These are phyloP conservation scores for Syzygium malaccense DNA, from an alignment of 441 rosid species.

Conservation along the genomic window DNA sequence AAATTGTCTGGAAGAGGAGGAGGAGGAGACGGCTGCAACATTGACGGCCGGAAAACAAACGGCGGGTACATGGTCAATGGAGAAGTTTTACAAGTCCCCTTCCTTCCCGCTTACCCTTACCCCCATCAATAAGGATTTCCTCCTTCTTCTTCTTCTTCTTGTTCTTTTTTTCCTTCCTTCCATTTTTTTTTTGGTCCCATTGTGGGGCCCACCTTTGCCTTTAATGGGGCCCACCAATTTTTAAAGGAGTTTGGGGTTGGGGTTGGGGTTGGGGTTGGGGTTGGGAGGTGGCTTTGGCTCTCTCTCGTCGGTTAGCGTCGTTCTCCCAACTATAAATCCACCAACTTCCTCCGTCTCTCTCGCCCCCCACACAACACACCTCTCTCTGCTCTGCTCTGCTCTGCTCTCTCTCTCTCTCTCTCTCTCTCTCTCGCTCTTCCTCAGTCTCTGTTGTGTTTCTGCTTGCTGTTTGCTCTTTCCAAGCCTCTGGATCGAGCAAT, in stretches of 20 bases:
- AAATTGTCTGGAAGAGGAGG: neutral
- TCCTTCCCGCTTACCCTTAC: no score
- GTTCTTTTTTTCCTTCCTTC: accelerated
- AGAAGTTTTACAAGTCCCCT: neutral
- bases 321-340: constrained; percentile 38
- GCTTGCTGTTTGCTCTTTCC: neutral
- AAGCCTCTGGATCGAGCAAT: neutral
- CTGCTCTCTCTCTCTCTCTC: constrained; percentile 22
- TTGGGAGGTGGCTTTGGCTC: neutral
- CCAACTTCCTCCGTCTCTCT: neutral
- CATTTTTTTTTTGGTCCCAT: no score
- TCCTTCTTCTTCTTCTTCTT: no score
- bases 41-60: neutral
- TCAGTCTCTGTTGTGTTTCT: constrained; percentile 9
- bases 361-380: neutral
- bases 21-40: neutral
- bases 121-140: neutral
- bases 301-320: constrained; percentile 28
- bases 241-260: neutral
- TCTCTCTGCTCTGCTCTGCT: neutral
- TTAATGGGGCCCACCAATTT: constrained; percentile 7
- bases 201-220: neutral
- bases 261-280: neutral
- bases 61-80: neutral
- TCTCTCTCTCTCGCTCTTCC: constrained; percentile 8